phyloP scores from a whole-genome alignment of 305 asterid genomes.

The Fraxinus ornus region DNA sequence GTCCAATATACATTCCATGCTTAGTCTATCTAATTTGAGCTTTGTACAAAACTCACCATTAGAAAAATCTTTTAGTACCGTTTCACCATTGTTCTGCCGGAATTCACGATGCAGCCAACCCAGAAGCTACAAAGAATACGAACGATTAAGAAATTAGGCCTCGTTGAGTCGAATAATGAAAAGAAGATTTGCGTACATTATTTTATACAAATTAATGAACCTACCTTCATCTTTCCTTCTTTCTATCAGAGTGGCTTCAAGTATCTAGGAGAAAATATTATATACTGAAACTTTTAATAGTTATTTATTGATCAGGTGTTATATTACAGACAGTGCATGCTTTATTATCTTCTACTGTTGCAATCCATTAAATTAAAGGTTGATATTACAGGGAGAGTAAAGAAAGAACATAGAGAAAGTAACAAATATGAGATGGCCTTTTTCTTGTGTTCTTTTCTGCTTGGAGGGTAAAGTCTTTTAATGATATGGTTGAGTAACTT shows the following conservation, averaged over 20 bases:
- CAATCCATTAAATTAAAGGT: neutral
- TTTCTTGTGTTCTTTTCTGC: neutral
- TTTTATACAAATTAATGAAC: neutral
- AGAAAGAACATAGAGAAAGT: neutral
- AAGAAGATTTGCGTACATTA: neutral
- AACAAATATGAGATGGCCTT: neutral
- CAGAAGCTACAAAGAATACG: neutral
- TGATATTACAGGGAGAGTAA: neutral
- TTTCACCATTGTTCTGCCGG: neutral
- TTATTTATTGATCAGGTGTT: neutral
- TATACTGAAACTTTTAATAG: neutral
- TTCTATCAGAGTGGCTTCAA: neutral
- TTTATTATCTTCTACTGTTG: neutral
- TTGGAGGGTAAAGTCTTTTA: neutral
- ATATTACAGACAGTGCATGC: neutral
- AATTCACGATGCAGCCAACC: neutral
- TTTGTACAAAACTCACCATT: neutral
- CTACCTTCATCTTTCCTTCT: neutral
- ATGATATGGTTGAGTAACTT: neutral
- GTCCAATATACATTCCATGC: neutral
- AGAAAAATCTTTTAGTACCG: neutral
- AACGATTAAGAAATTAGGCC: neutral
- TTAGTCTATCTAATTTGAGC: neutral
- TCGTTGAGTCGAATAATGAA: neutral
- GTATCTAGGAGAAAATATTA: neutral